Evolutionary conservation across 345 rosid genomes (phyloP).

Genomic region (Crucihimalaya himalaica): DNA sequence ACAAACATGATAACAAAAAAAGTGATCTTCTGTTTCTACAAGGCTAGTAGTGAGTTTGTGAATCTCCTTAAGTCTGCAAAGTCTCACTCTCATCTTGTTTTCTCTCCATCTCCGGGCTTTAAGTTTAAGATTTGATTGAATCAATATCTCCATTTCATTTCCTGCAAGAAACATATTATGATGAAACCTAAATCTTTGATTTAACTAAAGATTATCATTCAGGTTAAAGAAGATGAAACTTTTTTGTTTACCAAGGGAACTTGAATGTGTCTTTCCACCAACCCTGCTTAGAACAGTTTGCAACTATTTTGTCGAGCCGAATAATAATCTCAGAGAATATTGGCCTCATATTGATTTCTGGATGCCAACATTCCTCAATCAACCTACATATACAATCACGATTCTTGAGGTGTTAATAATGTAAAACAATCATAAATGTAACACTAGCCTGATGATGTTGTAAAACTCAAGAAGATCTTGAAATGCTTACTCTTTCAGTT

Average conservation of each 20-base stretch:
- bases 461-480: background rate
- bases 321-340: constrained; percentile 78
- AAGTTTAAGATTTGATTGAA: constrained; percentile 1
- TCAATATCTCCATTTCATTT: constrained; percentile 26
- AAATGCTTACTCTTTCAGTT: constrained; percentile 74
- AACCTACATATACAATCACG: constrained; percentile 48
- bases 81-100: constrained; percentile 11
- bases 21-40: constrained; percentile 15
- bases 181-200: background rate
- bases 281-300: constrained; percentile 77
- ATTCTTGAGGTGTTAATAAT: constrained; percentile 12
- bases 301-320: constrained; percentile 69
- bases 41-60: background rate
- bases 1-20: constrained; percentile 2
- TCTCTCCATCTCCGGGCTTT: background rate
- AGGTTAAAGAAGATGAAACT: background rate
- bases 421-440: background rate
- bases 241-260: constrained; percentile 78
- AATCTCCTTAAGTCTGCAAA: constrained; percentile 3
- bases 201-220: background rate
- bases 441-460: background rate
- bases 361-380: constrained; percentile 91
- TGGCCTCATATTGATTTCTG: constrained; percentile 62
- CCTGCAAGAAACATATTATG: constrained; percentile 24
- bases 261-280: constrained; percentile 98